Conservation (phyloP, 2,329 filamentous ascomycete genomes). For the Stromatinia cepivora region DNA sequence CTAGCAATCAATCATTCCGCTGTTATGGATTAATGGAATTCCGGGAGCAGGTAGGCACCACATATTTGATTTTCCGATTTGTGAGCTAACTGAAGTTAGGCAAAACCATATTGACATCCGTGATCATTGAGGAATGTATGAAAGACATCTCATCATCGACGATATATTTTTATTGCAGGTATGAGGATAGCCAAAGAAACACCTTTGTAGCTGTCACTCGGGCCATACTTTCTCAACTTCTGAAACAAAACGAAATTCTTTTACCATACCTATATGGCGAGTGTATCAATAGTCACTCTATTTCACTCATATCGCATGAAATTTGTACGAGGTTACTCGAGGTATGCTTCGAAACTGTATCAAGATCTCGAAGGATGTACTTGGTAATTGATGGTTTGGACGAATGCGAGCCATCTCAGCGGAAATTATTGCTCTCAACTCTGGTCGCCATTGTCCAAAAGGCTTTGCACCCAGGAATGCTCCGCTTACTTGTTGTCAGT, state of each 20-base stretch:
- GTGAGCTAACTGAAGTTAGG: conserved; percentile 33
- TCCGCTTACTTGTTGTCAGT: conserved; percentile 43
- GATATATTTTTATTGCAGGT: conserved; percentile 46
- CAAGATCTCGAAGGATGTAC: conserved; percentile 31
- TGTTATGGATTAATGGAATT: conserved; percentile 45
- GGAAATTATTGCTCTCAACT: conserved; percentile 40
- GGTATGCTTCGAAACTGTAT: conserved; percentile 33
- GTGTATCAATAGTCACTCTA: conserved; percentile 17
- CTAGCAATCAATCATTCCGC: conserved; percentile 27
- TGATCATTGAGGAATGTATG: conserved; percentile 41
- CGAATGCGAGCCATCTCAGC: conserved; percentile 42
- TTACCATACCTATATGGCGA: conserved; percentile 42
- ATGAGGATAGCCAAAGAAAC: conserved; percentile 38
- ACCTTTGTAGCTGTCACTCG: conserved; percentile 41
- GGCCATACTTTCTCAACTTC: conserved; percentile 42
- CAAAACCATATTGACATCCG: conserved; percentile 45
- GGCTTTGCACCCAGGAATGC: conserved; percentile 26
- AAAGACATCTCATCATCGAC: conserved; percentile 27
- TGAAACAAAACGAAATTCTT: conserved; percentile 38
- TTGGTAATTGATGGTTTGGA: conserved; percentile 48
- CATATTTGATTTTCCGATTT: neutral
- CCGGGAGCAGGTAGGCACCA: conserved; percentile 44
- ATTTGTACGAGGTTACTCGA: conserved; percentile 35
- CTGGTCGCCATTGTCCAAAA: conserved; percentile 32
- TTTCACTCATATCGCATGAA: neutral